These are phyloP conservation scores for Saccharomycopsis hybrid DNA, from an alignment of 1,139 yeast genomes.

Conservation along the genomic window DNA sequence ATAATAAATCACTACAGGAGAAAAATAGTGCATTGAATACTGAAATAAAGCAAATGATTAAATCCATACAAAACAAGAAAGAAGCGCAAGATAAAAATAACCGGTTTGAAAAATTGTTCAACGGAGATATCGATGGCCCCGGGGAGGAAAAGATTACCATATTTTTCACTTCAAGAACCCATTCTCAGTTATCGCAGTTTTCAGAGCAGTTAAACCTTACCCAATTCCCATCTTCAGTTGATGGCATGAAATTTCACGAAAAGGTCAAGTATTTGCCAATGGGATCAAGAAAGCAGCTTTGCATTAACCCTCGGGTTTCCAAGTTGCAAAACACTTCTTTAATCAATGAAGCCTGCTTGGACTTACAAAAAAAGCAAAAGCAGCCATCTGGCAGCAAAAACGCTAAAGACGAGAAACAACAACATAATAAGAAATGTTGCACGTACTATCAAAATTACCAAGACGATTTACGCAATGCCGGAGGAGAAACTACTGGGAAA, in stretches of 20 bases:
- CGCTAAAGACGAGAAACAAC: not conserved
- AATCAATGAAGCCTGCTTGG: conserved; percentile 79
- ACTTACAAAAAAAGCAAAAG: conserved; percentile 45
- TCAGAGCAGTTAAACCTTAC: conserved; percentile 66
- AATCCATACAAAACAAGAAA: conserved; percentile 29
- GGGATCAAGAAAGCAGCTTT: conserved; percentile 81
- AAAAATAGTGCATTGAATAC: conserved; percentile 29
- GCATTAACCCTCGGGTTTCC: conserved; percentile 62
- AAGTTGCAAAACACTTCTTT: conserved; percentile 42
- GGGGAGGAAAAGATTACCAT: conserved; percentile 29
- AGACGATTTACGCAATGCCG: conserved; percentile 24
- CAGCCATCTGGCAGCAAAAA: conserved; percentile 7
- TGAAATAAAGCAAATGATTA: conserved; percentile 26
- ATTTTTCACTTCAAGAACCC: conserved; percentile 79
- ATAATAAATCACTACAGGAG: not conserved
- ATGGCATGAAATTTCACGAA: conserved; percentile 31
- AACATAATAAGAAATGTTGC: conserved; percentile 34
- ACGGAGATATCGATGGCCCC: not conserved
- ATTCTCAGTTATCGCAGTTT: conserved; percentile 81
- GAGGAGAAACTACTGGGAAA: conserved; percentile 32
- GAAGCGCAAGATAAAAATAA: conserved; percentile 33
- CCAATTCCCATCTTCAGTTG: conserved; percentile 47
- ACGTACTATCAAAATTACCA: conserved; percentile 39
- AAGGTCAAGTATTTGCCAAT: conserved; percentile 56
- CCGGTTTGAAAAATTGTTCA: conserved; percentile 25